These are phyloP conservation scores for Bromus sterilis DNA, from an alignment of 176 grass and related monocot genomes.

Conservation along the genomic window DNA sequence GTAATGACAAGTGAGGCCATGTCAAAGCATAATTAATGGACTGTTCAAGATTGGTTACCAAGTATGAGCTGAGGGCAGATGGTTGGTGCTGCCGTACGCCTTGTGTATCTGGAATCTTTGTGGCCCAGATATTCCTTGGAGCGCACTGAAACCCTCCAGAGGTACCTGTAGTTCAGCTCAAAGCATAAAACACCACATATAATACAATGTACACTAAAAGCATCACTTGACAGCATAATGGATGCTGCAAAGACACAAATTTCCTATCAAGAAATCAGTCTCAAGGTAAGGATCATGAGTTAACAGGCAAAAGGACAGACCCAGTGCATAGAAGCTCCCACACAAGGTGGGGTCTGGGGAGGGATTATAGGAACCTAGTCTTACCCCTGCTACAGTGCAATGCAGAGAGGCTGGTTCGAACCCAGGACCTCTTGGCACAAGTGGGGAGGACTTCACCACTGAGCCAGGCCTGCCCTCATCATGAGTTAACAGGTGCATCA, in stretches of 20 bases:
- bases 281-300: neutral
- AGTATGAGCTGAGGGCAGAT: slow-evolving; percentile 96
- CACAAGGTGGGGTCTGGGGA: no score
- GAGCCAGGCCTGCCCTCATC: no score
- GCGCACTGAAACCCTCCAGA: slow-evolving; percentile 89
- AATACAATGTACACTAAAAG: neutral
- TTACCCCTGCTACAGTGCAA: no score
- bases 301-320: no score
- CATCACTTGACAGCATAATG: neutral
- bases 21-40: neutral
- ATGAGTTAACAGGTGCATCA: neutral
- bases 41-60: slow-evolving; percentile 45
- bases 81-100: slow-evolving; percentile 90
- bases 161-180: slow-evolving; percentile 56
- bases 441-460: no score
- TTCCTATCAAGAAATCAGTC: neutral
- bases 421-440: no score
- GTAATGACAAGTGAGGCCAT: neutral
- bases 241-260: neutral
- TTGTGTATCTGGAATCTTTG: slow-evolving; percentile 98
- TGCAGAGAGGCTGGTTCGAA: no score
- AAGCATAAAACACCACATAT: slow-evolving; percentile 13
- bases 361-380: no score
- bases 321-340: no score
- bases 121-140: slow-evolving; percentile 91